Evolutionary conservation across 257 asterid genomes (phyloP).

Genomic region (Solanum pinnatisectum): DNA sequence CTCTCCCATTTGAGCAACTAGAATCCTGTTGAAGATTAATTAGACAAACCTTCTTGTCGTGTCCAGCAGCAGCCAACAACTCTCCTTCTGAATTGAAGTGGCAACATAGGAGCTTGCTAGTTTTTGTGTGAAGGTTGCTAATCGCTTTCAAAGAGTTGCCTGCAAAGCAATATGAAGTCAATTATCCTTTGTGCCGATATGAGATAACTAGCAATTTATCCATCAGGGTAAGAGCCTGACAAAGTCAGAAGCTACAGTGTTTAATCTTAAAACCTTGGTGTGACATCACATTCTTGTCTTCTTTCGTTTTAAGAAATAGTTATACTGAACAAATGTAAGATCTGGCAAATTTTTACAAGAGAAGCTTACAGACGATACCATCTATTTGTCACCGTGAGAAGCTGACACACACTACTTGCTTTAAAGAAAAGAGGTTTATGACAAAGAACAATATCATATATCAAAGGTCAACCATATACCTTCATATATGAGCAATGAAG

Average conservation of each 20-base stretch:
- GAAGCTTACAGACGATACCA: background rate
- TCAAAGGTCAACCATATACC: background rate
- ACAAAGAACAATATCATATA: background rate
- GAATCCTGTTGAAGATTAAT: background rate
- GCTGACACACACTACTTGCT: background rate
- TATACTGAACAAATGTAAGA: background rate
- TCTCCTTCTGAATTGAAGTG: conserved; percentile 32
- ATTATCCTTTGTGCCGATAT: background rate
- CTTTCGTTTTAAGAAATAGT: background rate
- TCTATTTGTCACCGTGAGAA: background rate
- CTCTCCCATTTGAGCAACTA: background rate
- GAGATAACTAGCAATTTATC: background rate
- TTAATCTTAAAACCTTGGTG: background rate
- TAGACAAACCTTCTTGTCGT: conserved; percentile 34
- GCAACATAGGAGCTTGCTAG: conserved; percentile 34
- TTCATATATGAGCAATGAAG: background rate
- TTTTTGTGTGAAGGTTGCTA: conserved; percentile 14
- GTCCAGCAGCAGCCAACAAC: conserved; percentile 45
- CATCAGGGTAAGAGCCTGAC: background rate
- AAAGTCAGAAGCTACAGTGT: background rate
- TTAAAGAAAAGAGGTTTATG: background rate
- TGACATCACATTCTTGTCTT: background rate
- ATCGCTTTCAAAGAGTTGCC: conserved; percentile 19
- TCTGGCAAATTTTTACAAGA: background rate
- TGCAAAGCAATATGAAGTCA: conserved; percentile 2